Conservation (phyloP, 306 rosid genomes). For the Casuarina glauca region DNA sequence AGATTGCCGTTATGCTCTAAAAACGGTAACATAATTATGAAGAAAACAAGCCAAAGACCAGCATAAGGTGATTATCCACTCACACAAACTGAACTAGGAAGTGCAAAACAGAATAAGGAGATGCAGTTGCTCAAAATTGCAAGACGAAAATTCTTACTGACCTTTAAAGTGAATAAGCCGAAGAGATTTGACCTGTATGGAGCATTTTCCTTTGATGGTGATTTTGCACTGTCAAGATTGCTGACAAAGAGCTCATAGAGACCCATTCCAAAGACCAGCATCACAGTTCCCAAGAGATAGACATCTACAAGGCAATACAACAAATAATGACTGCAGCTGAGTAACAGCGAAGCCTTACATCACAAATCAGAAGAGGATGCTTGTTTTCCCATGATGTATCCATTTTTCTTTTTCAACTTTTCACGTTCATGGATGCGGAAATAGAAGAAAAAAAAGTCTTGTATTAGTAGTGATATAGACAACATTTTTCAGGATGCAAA, state of each 20-base stretch:
- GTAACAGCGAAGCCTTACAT: neutral
- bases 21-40: neutral
- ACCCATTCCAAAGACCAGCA: constrained; percentile 98
- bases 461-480: neutral
- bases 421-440: neutral
- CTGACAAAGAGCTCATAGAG: constrained; percentile 93
- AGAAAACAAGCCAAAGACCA: neutral
- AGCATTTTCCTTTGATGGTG: constrained; percentile 43
- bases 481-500: neutral
- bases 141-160: constrained; percentile 26
- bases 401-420: neutral
- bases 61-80: neutral
- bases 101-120: neutral
- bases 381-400: neutral
- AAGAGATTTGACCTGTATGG: constrained; percentile 65
- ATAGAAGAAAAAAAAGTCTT: neutral
- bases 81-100: neutral
- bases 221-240: constrained; percentile 53
- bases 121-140: neutral
- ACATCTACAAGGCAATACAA: constrained; percentile 58
- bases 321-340: constrained; percentile 21
- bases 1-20: neutral
- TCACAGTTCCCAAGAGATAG: constrained; percentile 94
- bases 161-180: constrained; percentile 82
- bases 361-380: neutral